A percentile compares a stretch with the other conserved stretches of the same genome.
Conservation (phyloP, 352 stramenopile genomes). For the Plasmopara muralis region DNA sequence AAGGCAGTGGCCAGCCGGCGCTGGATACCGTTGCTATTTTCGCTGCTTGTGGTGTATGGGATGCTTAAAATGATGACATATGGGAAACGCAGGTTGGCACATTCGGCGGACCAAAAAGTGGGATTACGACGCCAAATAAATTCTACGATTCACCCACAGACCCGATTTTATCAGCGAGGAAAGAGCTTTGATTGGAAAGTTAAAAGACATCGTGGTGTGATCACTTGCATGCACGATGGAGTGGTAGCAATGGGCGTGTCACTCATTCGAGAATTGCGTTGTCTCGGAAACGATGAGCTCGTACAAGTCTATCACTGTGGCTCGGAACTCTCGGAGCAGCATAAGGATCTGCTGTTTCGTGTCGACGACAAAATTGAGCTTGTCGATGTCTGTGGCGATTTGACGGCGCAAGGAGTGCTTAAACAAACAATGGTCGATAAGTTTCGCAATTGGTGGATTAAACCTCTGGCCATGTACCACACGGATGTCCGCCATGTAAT, state of each 20-base stretch:
- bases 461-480: constrained; percentile 17
- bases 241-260: constrained; percentile 13
- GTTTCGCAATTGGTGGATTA: constrained; percentile 21
- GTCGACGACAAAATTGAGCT: constrained; percentile 13
- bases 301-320: constrained; percentile 23
- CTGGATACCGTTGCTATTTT: constrained; percentile 6
- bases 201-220: constrained; percentile 2
- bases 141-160: constrained; percentile 7
- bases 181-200: constrained; percentile 7
- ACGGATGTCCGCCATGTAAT: constrained; percentile 17
- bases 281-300: constrained; percentile 18
- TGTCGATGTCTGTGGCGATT: constrained; percentile 15
- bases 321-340: constrained; percentile 9
- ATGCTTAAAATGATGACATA: constrained; percentile 4
- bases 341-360: constrained; percentile 10
- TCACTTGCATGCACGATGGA: constrained; percentile 12
- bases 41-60: constrained; percentile 6
- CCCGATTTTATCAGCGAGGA: constrained; percentile 9
- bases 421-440: constrained; percentile 11
- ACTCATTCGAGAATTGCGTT: constrained; percentile 18
- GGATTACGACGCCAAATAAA: constrained; percentile 1
- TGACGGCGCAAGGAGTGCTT: constrained; percentile 4
- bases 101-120: not conserved
- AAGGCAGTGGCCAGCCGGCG: constrained; percentile 4
- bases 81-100: not conserved